Conservation (phyloP, 2,329 filamentous ascomycete genomes). For the Ophiostoma ips region DNA sequence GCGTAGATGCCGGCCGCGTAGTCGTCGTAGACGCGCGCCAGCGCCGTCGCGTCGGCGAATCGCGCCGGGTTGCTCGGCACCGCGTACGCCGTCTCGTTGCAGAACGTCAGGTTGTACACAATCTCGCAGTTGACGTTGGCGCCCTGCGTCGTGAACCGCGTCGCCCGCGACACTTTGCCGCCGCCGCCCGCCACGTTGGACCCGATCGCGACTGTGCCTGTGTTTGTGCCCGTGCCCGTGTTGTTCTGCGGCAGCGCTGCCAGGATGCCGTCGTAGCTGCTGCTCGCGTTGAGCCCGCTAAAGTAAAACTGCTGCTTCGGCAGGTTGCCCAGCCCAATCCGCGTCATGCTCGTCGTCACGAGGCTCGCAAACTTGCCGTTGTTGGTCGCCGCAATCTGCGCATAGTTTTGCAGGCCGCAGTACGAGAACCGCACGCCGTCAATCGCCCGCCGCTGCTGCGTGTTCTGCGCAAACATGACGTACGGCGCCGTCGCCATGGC, state of each 20-base stretch:
- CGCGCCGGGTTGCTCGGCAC: constrained; percentile 65
- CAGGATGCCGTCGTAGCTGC: constrained; percentile 59
- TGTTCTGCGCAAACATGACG: constrained; percentile 59
- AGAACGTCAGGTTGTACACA: constrained; percentile 78
- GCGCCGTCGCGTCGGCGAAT: constrained; percentile 42
- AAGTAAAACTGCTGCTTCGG: constrained; percentile 86
- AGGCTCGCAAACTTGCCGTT: constrained; percentile 33
- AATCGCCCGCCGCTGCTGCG: constrained; percentile 42
- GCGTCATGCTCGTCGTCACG: constrained; percentile 52
- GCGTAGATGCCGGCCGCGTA: constrained; percentile 55
- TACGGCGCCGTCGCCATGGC: constrained; percentile 49
- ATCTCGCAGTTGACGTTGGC: constrained; percentile 60
- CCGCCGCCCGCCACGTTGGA: constrained; percentile 48
- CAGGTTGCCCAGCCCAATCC: constrained; percentile 46
- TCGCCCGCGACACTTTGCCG: constrained; percentile 57
- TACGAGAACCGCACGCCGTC: constrained; percentile 64
- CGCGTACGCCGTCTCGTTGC: constrained; percentile 75
- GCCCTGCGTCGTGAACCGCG: constrained; percentile 62
- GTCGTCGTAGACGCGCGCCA: constrained; percentile 65
- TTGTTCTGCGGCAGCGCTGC: constrained; percentile 54
- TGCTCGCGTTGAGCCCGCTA: constrained; percentile 56
- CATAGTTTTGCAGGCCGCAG: constrained; percentile 60
- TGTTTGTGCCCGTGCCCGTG: too few relatives aligned
- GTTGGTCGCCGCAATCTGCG: constrained; percentile 46
- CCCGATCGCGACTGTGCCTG: too few relatives aligned